Base-by-base conservation (phyloP, 805 yeast genomes). In the Torulaspora gathmanii region DNA sequence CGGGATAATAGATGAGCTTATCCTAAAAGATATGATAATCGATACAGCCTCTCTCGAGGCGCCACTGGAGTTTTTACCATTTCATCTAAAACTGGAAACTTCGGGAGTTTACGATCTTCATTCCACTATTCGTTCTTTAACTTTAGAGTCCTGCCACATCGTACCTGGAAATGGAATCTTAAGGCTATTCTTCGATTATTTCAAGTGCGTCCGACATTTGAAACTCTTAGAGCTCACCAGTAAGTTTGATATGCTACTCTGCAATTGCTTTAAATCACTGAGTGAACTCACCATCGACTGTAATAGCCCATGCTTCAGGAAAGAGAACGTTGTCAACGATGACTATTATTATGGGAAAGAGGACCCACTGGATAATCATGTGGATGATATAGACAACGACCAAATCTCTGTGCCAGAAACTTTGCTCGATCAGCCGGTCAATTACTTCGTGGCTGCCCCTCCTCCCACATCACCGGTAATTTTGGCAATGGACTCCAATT, bases 201-300 rank as follows among this genome's bases (percentile, higher is more conserved):
- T 79, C 50, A 60, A 61, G 37, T 58, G 67, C 25, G 75, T 76
- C 1, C 53, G 56, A 7, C 49, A 54, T 6, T 57, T 80, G 13
- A 60, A 65, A 36, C 58, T 80, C 27, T 45, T 63, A 9, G 61
- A 69, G 23, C 57, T 78, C 13, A 61, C 61, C 25, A 68, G 74
- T 25, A 71, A 71, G 25, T 68, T 61, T 27, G 82, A 78, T 51
- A 63, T 80, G 29, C 67, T 80, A 4, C 50, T 77, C 25, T 72
- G 75, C 38, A 78, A 74, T 53, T 69, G 70, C 46, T 75, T 77
- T 51, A 64, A 65, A 4, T 53, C 55, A 1, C 56, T 79, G 20
- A 49, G 64, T 5, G 60, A 65, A 10, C 48, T 80, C 17, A 62
- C 68, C 8, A 58, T 80, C 11, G 84, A 79, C 53, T 57, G 79